These are phyloP conservation scores for Trichosporon faecale DNA, from an alignment of 1,284 basidiomycete genomes.

Conservation along the genomic window DNA sequence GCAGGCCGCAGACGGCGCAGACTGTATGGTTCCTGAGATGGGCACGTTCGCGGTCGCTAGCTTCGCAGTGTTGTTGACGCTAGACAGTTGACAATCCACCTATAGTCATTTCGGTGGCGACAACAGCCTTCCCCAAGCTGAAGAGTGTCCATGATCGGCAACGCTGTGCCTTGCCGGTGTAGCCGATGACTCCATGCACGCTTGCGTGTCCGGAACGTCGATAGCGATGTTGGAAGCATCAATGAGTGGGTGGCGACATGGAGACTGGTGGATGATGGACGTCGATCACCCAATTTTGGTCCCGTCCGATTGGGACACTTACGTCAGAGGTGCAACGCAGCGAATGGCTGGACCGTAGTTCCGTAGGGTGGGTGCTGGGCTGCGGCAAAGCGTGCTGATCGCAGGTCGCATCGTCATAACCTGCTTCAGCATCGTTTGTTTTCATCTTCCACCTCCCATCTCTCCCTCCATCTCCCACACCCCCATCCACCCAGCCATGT, in stretches of 20 bases:
- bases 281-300: background rate
- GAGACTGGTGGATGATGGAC: background rate
- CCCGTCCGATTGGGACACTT: background rate
- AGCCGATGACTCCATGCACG: background rate
- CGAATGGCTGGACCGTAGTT: background rate
- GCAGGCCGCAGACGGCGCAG: no score
- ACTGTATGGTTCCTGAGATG: no score
- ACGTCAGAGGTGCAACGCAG: background rate
- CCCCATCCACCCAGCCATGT: conserved; percentile 20
- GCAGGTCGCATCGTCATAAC: conserved; percentile 7
- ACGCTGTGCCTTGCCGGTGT: background rate
- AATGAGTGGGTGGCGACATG: background rate
- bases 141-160: background rate
- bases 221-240: background rate
- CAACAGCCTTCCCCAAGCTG: no score
- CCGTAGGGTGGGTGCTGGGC: background rate
- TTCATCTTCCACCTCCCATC: background rate
- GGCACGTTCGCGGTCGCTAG: background rate
- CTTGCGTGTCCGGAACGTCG: background rate
- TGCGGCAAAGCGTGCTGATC: background rate
- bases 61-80: background rate
- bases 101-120: no score
- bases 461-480: background rate
- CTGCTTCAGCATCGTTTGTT: background rate
- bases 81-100: background rate